phyloP scores from a whole-genome alignment of 2,329 filamentous ascomycete genomes.

The Knoxdaviesia proteae region DNA sequence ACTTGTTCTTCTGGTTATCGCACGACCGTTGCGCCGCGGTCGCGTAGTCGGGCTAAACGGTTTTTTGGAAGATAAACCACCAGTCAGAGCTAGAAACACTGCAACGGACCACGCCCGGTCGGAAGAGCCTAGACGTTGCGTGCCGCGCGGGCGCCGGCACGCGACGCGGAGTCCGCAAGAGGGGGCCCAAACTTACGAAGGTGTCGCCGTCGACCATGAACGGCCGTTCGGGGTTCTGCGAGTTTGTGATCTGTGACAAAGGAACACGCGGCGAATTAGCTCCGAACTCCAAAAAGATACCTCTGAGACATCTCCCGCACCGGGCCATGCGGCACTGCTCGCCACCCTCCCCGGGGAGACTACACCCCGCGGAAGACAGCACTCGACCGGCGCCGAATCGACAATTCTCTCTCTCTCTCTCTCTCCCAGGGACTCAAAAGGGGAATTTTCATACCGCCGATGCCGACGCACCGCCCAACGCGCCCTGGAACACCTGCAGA shows the following conservation, averaged over 20 bases:
- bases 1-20: conserved; percentile 27
- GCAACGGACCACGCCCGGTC: too few relatives aligned
- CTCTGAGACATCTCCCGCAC: too few relatives aligned
- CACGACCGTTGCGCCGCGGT: conserved; percentile 22
- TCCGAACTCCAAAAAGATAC: too few relatives aligned
- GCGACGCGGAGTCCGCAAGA: background rate
- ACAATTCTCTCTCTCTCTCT: background rate
- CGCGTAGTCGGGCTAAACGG: conserved; percentile 20
- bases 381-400: too few relatives aligned
- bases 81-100: background rate
- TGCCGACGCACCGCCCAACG: conserved; percentile 17
- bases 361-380: too few relatives aligned
- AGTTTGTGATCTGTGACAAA: conserved; percentile 16
- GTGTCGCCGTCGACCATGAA: conserved; percentile 22
- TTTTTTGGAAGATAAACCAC: too few relatives aligned
- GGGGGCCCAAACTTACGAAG: conserved; percentile 16
- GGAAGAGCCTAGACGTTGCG: too few relatives aligned
- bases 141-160: background rate
- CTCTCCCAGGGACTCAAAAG: background rate
- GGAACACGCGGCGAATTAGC: too few relatives aligned
- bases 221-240: conserved; percentile 16
- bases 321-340: too few relatives aligned
- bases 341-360: too few relatives aligned
- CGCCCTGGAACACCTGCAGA: conserved; percentile 20
- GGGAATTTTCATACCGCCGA: conserved; percentile 11